These are phyloP conservation scores for Boletus sp. DNA, from an alignment of 768 basidiomycete species.

Conservation along the genomic window DNA sequence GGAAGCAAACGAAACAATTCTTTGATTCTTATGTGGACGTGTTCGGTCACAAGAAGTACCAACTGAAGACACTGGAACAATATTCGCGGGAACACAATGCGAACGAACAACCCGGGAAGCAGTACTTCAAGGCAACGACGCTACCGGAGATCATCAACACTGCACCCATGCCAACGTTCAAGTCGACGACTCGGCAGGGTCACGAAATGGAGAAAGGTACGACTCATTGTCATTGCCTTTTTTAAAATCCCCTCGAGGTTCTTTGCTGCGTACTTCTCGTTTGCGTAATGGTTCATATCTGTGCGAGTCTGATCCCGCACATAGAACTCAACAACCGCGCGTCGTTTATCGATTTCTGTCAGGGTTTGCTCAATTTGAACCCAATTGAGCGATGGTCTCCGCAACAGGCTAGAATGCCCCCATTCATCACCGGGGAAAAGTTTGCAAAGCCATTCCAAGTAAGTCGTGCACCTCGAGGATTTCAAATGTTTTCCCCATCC, in stretches of 20 bases:
- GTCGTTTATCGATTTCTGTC: too few species aligned
- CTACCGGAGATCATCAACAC: conserved; percentile 95
- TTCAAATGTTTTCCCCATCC: too few species aligned
- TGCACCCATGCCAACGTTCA: conserved; percentile 88
- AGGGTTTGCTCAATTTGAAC: too few species aligned
- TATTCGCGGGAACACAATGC: conserved; percentile 94
- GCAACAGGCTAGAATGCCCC: conserved; percentile 92
- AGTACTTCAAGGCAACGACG: conserved; percentile 95
- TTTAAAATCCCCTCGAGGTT: neutral
- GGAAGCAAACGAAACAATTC: too few species aligned
- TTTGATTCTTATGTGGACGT: conserved; percentile 73
- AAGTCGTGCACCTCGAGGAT: conserved; percentile 29
- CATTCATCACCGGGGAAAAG: conserved; percentile 98
- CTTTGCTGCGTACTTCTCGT: neutral
- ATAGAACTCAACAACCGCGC: conserved; percentile 91
- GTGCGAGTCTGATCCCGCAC: conserved; percentile 16
- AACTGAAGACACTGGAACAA: conserved; percentile 89
- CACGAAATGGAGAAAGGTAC: conserved; percentile 90
- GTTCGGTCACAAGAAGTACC: conserved; percentile 79
- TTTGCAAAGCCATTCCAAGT: conserved; percentile 85
- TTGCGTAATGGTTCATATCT: conserved; percentile 9
- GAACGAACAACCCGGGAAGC: conserved; percentile 97
- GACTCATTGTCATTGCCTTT: conserved; percentile 14
- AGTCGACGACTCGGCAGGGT: conserved; percentile 65
- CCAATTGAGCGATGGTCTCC: too few species aligned